Evolutionary conservation across 768 basidiomycete genomes (phyloP), one percentile per base, ranked within the genome.

Genomic region (Exsudoporus frostii): DNA sequence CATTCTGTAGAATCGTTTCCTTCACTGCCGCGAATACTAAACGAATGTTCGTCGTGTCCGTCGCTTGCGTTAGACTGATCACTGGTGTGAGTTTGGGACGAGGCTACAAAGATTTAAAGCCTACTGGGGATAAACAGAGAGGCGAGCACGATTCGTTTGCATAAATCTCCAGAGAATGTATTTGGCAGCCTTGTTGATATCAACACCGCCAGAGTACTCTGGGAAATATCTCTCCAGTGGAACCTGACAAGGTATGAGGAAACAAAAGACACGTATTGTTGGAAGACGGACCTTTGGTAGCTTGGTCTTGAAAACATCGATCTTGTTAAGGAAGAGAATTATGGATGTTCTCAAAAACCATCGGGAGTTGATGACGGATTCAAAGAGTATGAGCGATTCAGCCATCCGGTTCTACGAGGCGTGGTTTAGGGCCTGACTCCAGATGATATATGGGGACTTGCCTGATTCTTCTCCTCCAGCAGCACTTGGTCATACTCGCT

Each of bases 81-180:
- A 15, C 9, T 1, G 11, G 2, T 1, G 3, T 55, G 34, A 53
- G 48, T 39, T 20, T 33, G 5, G 17, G 19, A 48, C 6, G 13
- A 15, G 7, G 17, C 5, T 2, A 9, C 19, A 17, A 36, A 34
- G 7, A 10, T n/a, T 33, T 27, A 22, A 33, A 13, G 79, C 87
- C 33, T 57, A 90, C 90, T 97, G 93, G 3, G 93, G 93, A 69
- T 95, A 97, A 19, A 97, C 89, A 52, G 86, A 92, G 59, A 95
- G 71, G 47, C 85, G 70, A 49, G 90, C 90, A 20, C 88, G 74
- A 60, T 95, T 96, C 50, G 89, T 86, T 69, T 96, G 91, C 79
- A 93, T 94, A 62, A 96, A 98, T 63, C 89, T 76, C 94, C 92
- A 97, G 34, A 98, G 74, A 48, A 98, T 93, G 58, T 92, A 96